These are phyloP conservation scores for Calocybe cyanea DNA, from an alignment of 768 basidiomycete genomes.

Conservation along the genomic window DNA sequence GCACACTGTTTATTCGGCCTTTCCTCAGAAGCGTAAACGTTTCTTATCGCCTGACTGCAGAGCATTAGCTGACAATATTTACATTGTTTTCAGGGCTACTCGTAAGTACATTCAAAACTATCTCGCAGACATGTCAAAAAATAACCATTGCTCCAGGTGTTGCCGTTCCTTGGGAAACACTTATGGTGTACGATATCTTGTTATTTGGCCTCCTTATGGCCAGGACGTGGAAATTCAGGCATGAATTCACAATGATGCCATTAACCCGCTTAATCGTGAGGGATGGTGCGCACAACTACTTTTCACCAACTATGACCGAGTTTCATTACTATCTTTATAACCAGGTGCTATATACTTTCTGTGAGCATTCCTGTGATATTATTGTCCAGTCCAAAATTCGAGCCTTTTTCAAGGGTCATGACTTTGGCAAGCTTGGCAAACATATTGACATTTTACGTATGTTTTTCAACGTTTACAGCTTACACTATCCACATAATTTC, in stretches of 20 bases:
- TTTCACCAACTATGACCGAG: background rate
- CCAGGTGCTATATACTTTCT: constrained; percentile 54
- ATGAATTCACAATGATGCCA: constrained; percentile 26
- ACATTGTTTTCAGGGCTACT: constrained; percentile 13
- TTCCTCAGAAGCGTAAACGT: constrained; percentile 27
- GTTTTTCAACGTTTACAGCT: constrained; percentile 15
- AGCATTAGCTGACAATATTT: background rate
- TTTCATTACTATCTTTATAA: background rate
- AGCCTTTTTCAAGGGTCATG: constrained; percentile 38
- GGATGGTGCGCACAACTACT: constrained; percentile 38
- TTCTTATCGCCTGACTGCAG: background rate
- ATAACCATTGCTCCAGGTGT: constrained; percentile 22
- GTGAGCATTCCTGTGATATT: constrained; percentile 27
- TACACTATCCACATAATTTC: background rate
- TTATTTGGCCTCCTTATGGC: constrained; percentile 46
- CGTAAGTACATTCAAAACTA: constrained; percentile 11
- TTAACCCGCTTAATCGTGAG: constrained; percentile 43
- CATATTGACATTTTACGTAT: constrained; percentile 34
- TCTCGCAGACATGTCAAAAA: background rate
- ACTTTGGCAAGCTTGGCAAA: constrained; percentile 48
- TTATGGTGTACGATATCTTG: constrained; percentile 44
- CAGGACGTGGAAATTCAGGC: constrained; percentile 37
- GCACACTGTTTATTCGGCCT: constrained; percentile 33
- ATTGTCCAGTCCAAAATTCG: background rate
- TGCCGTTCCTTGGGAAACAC: constrained; percentile 45